A percentile compares a stretch with the other conserved stretches of the same genome.
These are phyloP conservation scores for Monosporozyma solicola DNA, from an alignment of 805 yeast species.

Conservation along the genomic window DNA sequence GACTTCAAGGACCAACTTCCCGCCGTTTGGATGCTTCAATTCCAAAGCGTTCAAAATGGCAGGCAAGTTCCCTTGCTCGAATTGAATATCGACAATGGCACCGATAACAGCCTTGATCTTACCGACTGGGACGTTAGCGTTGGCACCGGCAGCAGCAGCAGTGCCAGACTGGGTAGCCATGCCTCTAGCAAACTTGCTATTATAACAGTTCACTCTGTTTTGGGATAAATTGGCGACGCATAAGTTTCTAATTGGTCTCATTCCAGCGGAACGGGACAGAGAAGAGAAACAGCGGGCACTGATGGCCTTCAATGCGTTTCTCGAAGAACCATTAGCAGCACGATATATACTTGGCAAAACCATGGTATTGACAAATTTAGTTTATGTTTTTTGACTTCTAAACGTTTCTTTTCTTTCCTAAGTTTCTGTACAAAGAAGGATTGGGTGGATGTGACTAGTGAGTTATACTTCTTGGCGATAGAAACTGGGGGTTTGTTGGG, in stretches of 20 bases:
- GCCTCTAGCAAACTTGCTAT: constrained; percentile 9
- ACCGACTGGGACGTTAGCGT: constrained; percentile 42
- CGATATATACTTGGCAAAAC: constrained; percentile 51
- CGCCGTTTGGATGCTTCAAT: constrained; percentile 71
- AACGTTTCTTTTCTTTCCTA: neutral
- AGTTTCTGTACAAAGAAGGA: neutral
- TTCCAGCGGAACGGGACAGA: neutral
- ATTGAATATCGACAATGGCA: constrained; percentile 98
- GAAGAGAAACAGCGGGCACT: constrained; percentile 25
- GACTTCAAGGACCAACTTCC: constrained; percentile 89
- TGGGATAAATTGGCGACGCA: neutral
- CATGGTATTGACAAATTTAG: constrained; percentile 21
- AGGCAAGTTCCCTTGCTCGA: constrained; percentile 95
- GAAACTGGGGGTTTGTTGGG: neutral
- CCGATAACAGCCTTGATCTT: constrained; percentile 95
- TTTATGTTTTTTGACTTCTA: neutral
- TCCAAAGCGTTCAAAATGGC: constrained; percentile 95
- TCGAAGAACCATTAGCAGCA: constrained; percentile 43
- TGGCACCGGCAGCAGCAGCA: constrained; percentile 55
- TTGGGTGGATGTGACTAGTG: neutral
- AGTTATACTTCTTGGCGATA: neutral
- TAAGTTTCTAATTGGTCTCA: neutral
- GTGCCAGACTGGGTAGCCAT: constrained; percentile 10
- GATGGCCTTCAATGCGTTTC: constrained; percentile 83
- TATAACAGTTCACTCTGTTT: constrained; percentile 8